Base-by-base conservation (phyloP, 2,329 filamentous ascomycete genomes). In the Apiospora aurea region DNA sequence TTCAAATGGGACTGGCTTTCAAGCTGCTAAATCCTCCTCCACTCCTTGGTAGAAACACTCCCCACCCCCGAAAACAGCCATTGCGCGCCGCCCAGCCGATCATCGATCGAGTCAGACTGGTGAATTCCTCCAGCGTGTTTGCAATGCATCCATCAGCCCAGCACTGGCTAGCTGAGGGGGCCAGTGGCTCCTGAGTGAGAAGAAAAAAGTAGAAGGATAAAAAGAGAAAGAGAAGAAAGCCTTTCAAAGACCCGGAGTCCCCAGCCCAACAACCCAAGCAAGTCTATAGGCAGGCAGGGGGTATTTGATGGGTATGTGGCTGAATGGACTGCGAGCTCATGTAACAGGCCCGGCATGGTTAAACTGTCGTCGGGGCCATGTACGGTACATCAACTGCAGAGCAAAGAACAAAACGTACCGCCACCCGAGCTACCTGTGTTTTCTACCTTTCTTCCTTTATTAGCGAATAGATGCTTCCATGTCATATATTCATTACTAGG, bases 71-170 rank as follows among this genome's bases (percentile, higher is more conserved):
- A 41, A 64, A 64, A 38, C 57, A 64, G 57, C 34, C 57, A 64
- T 64, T 64, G 57, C 21, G 34, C 57, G 57, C 57, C 18, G 57
- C 67, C 68, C 67, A 69, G 67, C 67, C 67, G 71, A 72, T 72
- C 71, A 64, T 72, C 61, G 61, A 70, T 78, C 77, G 78, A 79
- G 78, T 80, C 78, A 79, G 76, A 77, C 77, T 77, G 77, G 76
- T 76, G 57, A 64, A 64, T 64, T 64, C 57, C 57, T 41, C 41
- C 18, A 64, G 34, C 41, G 8, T 41, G 4, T 41, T 24, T 41
- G 57, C 41, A 74, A 75, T 57, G 68, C 26, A 67, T 44, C 34
- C 34, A 72, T 51, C 69, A 67, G 70, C 43, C 68, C 67, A 43
- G 73, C 71, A 43, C 75, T 73, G 74, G 75, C 74, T 34, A 68